These are phyloP conservation scores for Cairneyella variabilis DNA, from an alignment of 495 filamentous ascomycete genomes.

Conservation along the genomic window DNA sequence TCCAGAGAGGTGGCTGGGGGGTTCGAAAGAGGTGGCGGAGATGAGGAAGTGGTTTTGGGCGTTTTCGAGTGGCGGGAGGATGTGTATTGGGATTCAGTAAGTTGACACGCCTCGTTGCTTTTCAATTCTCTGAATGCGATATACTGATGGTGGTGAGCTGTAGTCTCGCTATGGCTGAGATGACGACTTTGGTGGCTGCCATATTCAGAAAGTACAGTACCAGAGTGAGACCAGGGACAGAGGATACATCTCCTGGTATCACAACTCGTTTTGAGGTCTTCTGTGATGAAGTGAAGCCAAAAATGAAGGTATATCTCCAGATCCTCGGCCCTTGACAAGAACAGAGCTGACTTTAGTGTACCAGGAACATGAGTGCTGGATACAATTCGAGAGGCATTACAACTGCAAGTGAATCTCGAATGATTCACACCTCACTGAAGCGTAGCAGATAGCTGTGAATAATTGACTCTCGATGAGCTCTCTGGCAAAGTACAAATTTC, in stretches of 20 bases:
- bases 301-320: constrained; percentile 4
- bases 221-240: constrained; percentile 18
- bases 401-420: too few species aligned
- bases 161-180: constrained; percentile 40
- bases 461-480: too few species aligned
- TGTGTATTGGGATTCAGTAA: constrained; percentile 34
- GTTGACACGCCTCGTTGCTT: constrained; percentile 7
- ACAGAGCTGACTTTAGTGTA: not conserved
- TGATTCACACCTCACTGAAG: too few species aligned
- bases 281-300: constrained; percentile 29
- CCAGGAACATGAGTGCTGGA: constrained; percentile 14
- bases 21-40: constrained; percentile 28
- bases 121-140: not conserved
- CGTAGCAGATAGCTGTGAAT: too few species aligned
- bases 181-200: constrained; percentile 36
- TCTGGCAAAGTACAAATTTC: too few species aligned
- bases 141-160: not conserved
- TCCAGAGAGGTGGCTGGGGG: constrained; percentile 27
- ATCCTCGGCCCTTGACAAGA: not conserved
- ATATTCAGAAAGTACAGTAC: constrained; percentile 35
- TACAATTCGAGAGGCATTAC: too few species aligned
- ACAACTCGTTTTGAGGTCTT: constrained; percentile 40
- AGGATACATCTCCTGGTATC: constrained; percentile 28
- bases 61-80: constrained; percentile 29
- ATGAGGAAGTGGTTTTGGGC: constrained; percentile 41